Percentiles rank a stretch among this genome's conserved stretches.
Evolutionary conservation across 2,329 filamentous ascomycete species (phyloP).

Genomic region (Aspergillus spinulosporus): DNA sequence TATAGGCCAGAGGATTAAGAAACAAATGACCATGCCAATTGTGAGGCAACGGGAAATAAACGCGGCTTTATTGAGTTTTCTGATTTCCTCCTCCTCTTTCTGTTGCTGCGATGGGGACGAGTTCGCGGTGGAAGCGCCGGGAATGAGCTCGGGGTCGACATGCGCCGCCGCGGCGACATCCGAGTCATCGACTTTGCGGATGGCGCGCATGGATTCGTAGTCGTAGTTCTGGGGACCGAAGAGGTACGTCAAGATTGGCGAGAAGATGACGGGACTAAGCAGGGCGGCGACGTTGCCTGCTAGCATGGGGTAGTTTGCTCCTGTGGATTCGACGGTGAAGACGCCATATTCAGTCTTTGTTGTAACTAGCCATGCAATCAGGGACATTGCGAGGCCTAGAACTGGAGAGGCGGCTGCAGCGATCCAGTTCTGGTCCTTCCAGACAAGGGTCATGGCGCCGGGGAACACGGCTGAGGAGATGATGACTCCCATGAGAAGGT

Average conservation of each 20-base stretch:
- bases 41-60: conserved; percentile 59
- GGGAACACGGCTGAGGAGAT: conserved; percentile 84
- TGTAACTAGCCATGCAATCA: conserved; percentile 77
- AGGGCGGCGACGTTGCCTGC: conserved; percentile 83
- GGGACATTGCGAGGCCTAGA: conserved; percentile 66
- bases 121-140: conserved; percentile 46
- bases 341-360: conserved; percentile 67
- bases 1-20: conserved; percentile 87
- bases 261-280: conserved; percentile 71
- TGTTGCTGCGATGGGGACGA: conserved; percentile 37
- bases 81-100: conserved; percentile 46
- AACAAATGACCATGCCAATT: conserved; percentile 64
- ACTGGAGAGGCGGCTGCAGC: conserved; percentile 70
- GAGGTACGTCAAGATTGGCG: conserved; percentile 71
- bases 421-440: conserved; percentile 75
- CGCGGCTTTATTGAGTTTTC: conserved; percentile 56
- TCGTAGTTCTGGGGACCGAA: conserved; percentile 78
- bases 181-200: conserved; percentile 75
- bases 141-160: conserved; percentile 65
- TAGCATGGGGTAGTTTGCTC: conserved; percentile 84
- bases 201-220: conserved; percentile 78
- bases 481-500: conserved; percentile 88
- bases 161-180: conserved; percentile 66
- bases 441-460: conserved; percentile 75
- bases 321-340: conserved; percentile 72